These are phyloP conservation scores for Pichia inconspicua DNA, from an alignment of 1,139 yeast genomes.

Conservation along the genomic window DNA sequence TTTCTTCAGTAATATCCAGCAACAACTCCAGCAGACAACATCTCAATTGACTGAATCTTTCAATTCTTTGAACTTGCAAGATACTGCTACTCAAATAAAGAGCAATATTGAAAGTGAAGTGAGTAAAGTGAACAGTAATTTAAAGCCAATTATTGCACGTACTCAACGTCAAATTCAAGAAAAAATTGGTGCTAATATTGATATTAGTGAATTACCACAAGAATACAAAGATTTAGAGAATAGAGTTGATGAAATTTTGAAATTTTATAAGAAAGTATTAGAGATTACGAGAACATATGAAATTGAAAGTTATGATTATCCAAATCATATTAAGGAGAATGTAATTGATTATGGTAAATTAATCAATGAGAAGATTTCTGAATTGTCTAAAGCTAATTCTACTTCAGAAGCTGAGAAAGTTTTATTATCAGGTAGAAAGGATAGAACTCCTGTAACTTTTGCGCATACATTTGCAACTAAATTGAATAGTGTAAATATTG, in stretches of 20 bases:
- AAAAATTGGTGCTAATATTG: slow-evolving; percentile 60
- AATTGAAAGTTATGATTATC: slow-evolving; percentile 64
- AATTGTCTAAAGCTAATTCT: slow-evolving; percentile 51
- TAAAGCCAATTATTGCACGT: slow-evolving; percentile 50
- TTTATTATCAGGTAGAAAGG: slow-evolving; percentile 29
- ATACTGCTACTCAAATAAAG: slow-evolving; percentile 39
- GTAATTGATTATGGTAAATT: slow-evolving; percentile 53
- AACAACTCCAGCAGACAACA: slow-evolving; percentile 20
- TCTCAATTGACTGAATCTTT: slow-evolving; percentile 16
- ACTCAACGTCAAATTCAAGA: slow-evolving; percentile 60
- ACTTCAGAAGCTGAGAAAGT: slow-evolving; percentile 58
- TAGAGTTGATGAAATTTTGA: slow-evolving; percentile 55
- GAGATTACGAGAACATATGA: slow-evolving; percentile 56
- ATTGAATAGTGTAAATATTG: slow-evolving; percentile 32
- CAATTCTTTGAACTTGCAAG: slow-evolving; percentile 18
- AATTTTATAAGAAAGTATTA: slow-evolving; percentile 52
- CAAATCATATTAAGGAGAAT: slow-evolving; percentile 58
- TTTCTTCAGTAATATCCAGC: slow-evolving; percentile 15
- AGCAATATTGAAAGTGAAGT: slow-evolving; percentile 28
- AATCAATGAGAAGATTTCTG: slow-evolving; percentile 46
- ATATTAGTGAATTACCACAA: slow-evolving; percentile 62
- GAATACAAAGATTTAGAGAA: slow-evolving; percentile 63
- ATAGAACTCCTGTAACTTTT: slow-evolving; percentile 39
- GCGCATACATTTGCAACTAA: slow-evolving; percentile 44
- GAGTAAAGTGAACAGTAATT: slow-evolving; percentile 19